Conservation (phyloP, 352 stramenopile genomes). For the Pythium coloratum region DNA sequence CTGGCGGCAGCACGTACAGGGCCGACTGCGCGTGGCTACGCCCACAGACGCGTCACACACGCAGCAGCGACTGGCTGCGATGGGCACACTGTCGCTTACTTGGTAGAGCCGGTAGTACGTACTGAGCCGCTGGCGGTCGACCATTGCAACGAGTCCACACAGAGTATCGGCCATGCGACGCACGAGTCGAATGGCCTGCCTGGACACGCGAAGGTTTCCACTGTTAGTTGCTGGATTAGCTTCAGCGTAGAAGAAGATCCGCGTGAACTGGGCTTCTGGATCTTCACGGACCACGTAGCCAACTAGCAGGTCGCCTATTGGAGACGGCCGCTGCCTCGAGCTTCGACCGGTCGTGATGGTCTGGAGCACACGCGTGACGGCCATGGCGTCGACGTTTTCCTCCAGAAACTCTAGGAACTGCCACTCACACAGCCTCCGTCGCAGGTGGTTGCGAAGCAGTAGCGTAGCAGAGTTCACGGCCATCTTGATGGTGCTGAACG, state of each 20-base stretch:
- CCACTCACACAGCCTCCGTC: constrained; percentile 52
- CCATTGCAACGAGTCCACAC: constrained; percentile 10
- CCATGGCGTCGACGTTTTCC: constrained; percentile 51
- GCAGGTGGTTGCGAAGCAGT: constrained; percentile 44
- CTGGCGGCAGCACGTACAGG: constrained; percentile 19
- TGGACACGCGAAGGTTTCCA: neutral
- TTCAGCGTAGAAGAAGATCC: constrained; percentile 62
- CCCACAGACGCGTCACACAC: constrained; percentile 8
- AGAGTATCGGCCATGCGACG: constrained; percentile 18
- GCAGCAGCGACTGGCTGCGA: constrained; percentile 17
- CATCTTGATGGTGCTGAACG: constrained; percentile 34
- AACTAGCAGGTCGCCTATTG: constrained; percentile 41
- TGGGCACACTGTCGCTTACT: constrained; percentile 5
- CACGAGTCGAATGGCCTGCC: constrained; percentile 5
- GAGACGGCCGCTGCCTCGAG: constrained; percentile 9
- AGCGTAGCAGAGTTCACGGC: constrained; percentile 57
- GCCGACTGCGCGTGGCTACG: neutral
- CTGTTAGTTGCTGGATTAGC: neutral
- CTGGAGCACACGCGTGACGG: constrained; percentile 62
- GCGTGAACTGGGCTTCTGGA: constrained; percentile 53
- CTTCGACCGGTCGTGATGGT: constrained; percentile 34
- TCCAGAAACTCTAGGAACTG: constrained; percentile 64
- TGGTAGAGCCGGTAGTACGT: constrained; percentile 11
- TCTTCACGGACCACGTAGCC: constrained; percentile 69
- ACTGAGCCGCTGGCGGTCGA: constrained; percentile 21